These are phyloP conservation scores for Solanum boliviense DNA, from an alignment of 257 asterid genomes.

Conservation along the genomic window DNA sequence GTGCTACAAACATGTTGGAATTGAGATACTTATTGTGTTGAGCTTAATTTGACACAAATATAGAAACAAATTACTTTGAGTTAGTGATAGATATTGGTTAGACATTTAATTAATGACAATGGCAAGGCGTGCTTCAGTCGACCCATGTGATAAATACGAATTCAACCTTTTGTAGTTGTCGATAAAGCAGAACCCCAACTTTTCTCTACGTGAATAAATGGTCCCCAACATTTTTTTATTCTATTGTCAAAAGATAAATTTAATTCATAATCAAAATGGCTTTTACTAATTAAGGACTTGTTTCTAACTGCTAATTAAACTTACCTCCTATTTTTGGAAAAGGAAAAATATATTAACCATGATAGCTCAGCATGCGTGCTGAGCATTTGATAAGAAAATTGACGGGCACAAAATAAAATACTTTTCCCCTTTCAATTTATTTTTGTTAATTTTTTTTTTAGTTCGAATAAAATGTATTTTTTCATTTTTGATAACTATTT, in stretches of 20 bases:
- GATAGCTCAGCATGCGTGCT: constrained; percentile 16
- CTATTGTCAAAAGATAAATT: not conserved
- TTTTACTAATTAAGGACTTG: not conserved
- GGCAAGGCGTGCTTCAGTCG: constrained; percentile 14
- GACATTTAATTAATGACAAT: not conserved
- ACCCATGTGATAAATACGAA: constrained; percentile 33
- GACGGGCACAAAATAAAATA: constrained; percentile 8
- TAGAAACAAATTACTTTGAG: not conserved
- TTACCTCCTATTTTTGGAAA: not conserved
- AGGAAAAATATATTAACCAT: not conserved
- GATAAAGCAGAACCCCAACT: constrained; percentile 44
- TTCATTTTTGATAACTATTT: not conserved
- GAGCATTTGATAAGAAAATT: constrained; percentile 27
- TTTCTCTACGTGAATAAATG: constrained; percentile 26
- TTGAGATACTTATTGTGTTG: not conserved
- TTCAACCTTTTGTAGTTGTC: constrained; percentile 47
- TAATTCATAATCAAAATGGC: not conserved
- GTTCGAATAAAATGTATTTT: not conserved
- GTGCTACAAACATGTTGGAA: not conserved
- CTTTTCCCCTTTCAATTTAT: not conserved
- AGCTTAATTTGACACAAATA: not conserved
- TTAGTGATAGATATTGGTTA: not conserved
- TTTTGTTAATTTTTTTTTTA: not conserved
- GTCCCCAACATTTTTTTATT: constrained; percentile 24
- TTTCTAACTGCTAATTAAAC: not conserved